These are phyloP conservation scores for Termitomyces titanicus DNA, from an alignment of 768 basidiomycete species.

Conservation along the genomic window DNA sequence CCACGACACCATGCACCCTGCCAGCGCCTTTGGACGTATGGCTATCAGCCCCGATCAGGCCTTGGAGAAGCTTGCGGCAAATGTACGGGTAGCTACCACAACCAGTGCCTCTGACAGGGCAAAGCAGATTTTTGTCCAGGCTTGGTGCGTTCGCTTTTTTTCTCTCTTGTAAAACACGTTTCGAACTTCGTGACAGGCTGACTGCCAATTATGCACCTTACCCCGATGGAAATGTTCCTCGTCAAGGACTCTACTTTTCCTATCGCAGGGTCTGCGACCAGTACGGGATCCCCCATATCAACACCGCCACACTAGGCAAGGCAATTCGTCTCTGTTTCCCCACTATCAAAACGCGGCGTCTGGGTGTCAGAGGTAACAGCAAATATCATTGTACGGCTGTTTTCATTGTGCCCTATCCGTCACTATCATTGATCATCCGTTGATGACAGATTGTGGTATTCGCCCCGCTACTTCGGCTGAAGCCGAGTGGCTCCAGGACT, in stretches of 20 bases:
- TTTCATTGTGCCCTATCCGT: conserved; percentile 27
- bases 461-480: conserved; percentile 88
- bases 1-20: conserved; percentile 57
- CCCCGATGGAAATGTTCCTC: conserved; percentile 89
- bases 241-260: conserved; percentile 92
- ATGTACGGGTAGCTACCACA: conserved; percentile 84
- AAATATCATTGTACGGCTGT: conserved; percentile 86
- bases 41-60: conserved; percentile 72
- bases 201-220: conserved; percentile 89
- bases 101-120: conserved; percentile 89
- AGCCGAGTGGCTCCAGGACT: conserved; percentile 90
- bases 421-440: conserved; percentile 28
- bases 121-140: conserved; percentile 91
- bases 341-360: conserved; percentile 89
- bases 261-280: conserved; percentile 90
- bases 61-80: conserved; percentile 82
- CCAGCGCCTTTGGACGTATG: conserved; percentile 78
- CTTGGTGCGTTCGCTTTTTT: conserved; percentile 57
- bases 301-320: conserved; percentile 93
- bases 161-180: not conserved
- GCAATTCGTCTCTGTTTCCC: conserved; percentile 92
- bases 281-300: conserved; percentile 91
- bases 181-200: conserved; percentile 46
- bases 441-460: conserved; percentile 79
- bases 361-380: conserved; percentile 92